Percentiles rank a stretch among this genome's conserved stretches.
phyloP scores from a whole-genome alignment of 164 flowering plant species.

The Magnolia changhungtana region DNA sequence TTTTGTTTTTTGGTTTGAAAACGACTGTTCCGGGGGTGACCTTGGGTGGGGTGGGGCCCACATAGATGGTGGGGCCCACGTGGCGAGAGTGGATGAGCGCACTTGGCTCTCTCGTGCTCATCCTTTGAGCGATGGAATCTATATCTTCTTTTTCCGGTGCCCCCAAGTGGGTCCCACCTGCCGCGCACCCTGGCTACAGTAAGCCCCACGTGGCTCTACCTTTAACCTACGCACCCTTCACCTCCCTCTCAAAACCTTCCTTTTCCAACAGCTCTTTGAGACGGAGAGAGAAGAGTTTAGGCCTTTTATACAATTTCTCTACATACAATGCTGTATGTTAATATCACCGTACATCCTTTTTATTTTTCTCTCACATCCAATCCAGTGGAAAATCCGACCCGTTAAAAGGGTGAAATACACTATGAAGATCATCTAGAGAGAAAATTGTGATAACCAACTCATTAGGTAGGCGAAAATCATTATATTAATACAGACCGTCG shows the following conservation, averaged over 20 bases:
- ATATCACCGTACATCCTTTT: background rate
- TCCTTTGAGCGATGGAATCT: constrained; percentile 1
- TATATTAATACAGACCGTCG: no score
- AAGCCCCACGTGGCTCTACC: background rate
- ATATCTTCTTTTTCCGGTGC: background rate
- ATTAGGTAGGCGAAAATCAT: no score
- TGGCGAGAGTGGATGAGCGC: background rate
- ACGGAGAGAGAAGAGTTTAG: no score
- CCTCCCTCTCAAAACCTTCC: background rate
- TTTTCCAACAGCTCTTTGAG: no score
- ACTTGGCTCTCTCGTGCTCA: background rate
- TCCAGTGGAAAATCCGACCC: no score
- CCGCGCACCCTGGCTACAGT: constrained; percentile 8
- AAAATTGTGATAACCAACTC: no score
- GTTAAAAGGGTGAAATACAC: no score
- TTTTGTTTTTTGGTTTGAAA: no score
- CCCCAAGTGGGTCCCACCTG: background rate
- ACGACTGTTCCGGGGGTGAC: no score
- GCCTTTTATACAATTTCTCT: no score
- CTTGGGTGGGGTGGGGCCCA: background rate
- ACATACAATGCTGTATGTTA: background rate
- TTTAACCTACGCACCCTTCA: background rate
- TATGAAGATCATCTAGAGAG: no score
- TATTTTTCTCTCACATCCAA: no score
- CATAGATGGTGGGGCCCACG: background rate